Percentiles rank a stretch among this genome's conserved stretches.
Evolutionary conservation across 768 basidiomycete genomes (phyloP).

Genomic region (Phlegmacium glaucopus): DNA sequence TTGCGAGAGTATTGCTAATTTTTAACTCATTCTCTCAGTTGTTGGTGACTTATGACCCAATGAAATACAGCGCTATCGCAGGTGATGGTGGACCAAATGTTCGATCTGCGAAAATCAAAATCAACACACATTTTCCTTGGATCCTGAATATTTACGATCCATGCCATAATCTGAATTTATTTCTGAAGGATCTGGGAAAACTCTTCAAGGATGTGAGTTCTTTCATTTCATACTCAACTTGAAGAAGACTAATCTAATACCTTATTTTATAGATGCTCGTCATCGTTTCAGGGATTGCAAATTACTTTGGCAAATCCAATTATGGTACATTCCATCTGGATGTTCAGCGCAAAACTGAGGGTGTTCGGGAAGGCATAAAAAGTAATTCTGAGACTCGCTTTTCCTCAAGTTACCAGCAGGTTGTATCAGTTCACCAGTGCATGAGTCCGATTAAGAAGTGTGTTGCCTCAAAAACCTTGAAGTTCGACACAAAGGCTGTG

Average conservation of each 20-base stretch:
- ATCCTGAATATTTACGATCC: conserved; percentile 28
- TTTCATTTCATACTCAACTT: not conserved
- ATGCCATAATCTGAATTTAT: conserved; percentile 26
- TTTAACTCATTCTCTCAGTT: not conserved
- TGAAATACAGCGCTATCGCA: conserved; percentile 16
- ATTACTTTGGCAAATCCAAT: conserved; percentile 26
- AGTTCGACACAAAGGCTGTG: conserved; percentile 21
- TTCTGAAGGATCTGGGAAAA: conserved; percentile 26
- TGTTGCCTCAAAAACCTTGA: conserved; percentile 9
- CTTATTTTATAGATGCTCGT: conserved; percentile 12
- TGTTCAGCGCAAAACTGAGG: conserved; percentile 13
- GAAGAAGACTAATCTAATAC: not conserved
- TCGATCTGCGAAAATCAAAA: conserved; percentile 12
- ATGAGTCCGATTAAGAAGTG: conserved; percentile 20
- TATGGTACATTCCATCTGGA: conserved; percentile 21
- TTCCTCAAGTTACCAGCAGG: conserved; percentile 21
- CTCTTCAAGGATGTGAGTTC: conserved; percentile 21
- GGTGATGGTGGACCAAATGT: conserved; percentile 27
- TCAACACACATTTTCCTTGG: conserved; percentile 15
- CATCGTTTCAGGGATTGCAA: conserved; percentile 18
- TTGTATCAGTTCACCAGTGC: conserved; percentile 15
- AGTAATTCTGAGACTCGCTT: conserved; percentile 23
- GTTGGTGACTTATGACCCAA: conserved; percentile 3
- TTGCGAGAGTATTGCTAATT: too few relatives aligned
- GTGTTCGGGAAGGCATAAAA: conserved; percentile 17